Evolutionary conservation across 768 basidiomycete genomes (phyloP).

Genomic region (Trametes meyenii): DNA sequence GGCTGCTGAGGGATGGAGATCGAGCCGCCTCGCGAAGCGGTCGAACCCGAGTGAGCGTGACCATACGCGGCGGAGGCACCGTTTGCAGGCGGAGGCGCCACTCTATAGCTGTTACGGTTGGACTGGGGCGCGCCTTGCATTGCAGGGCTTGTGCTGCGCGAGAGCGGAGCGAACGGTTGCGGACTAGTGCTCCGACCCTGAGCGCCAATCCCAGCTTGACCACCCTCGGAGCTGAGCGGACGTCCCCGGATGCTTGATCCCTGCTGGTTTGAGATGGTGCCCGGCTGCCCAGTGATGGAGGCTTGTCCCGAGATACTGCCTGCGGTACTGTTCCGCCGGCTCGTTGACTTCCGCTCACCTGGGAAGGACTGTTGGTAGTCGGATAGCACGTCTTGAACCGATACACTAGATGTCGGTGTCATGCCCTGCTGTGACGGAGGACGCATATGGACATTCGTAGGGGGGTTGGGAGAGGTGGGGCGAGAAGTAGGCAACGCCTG

Average conservation of each 20-base stretch:
- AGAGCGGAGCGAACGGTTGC: slow-evolving; percentile 46
- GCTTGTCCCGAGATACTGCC: slow-evolving; percentile 36
- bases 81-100: slow-evolving; percentile 22
- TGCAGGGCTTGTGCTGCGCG: slow-evolving; percentile 56
- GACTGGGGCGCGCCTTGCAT: slow-evolving; percentile 24
- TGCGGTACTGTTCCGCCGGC: slow-evolving; percentile 51
- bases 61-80: slow-evolving; percentile 9
- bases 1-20: slow-evolving; percentile 28
- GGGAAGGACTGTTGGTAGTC: slow-evolving; percentile 87
- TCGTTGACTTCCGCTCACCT: slow-evolving; percentile 72
- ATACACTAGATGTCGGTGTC: slow-evolving; percentile 49
- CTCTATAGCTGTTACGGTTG: slow-evolving; percentile 28
- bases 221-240: slow-evolving; percentile 57
- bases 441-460: slow-evolving; percentile 77
- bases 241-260: slow-evolving; percentile 38
- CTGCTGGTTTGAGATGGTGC: slow-evolving; percentile 21
- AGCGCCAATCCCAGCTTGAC: slow-evolving; percentile 83
- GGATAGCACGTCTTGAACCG: slow-evolving; percentile 71
- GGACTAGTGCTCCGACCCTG: slow-evolving; percentile 67
- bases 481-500: slow-evolving; percentile 55
- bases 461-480: slow-evolving; percentile 71
- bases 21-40: slow-evolving; percentile 41
- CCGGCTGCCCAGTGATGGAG: slow-evolving; percentile 32
- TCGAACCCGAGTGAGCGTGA: slow-evolving; percentile 22
- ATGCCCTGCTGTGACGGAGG: slow-evolving; percentile 47